A percentile compares a stretch with the other conserved stretches of the same genome.
Evolutionary conservation across 352 stramenopile genomes (phyloP).

Genomic region (Pythium inflatum): DNA sequence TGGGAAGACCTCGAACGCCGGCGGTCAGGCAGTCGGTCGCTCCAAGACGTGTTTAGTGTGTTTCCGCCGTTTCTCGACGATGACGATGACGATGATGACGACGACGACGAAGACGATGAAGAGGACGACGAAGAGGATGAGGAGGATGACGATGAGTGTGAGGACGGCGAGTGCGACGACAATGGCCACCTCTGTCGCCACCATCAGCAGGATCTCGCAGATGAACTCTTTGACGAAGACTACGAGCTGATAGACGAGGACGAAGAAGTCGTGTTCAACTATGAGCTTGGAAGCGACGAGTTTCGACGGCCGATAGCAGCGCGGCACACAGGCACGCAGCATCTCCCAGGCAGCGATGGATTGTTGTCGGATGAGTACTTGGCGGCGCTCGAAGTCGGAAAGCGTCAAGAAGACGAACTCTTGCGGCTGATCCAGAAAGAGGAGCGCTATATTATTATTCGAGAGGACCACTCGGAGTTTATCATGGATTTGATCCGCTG

Average conservation of each 20-base stretch:
- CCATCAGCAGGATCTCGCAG: conserved; percentile 44
- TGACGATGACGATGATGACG: conserved; percentile 66
- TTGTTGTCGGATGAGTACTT: conserved; percentile 71
- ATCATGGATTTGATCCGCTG: conserved; percentile 83
- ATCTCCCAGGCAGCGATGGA: conserved; percentile 18
- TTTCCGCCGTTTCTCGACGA: conserved; percentile 77
- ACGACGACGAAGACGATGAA: conserved; percentile 61
- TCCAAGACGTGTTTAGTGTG: conserved; percentile 79
- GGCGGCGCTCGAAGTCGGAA: conserved; percentile 62
- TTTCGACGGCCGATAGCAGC: conserved; percentile 22
- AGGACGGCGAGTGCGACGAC: conserved; percentile 35
- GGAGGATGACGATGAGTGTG: conserved; percentile 40
- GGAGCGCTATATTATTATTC: conserved; percentile 85
- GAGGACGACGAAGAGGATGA: conserved; percentile 61
- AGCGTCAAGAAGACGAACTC: conserved; percentile 70
- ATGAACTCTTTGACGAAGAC: too few species aligned
- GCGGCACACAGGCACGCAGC: neutral
- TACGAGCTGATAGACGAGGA: conserved; percentile 50
- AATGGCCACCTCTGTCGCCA: conserved; percentile 25
- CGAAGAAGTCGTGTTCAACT: conserved; percentile 75
- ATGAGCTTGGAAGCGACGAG: conserved; percentile 62
- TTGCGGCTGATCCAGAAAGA: conserved; percentile 79
- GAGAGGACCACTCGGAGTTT: conserved; percentile 78
- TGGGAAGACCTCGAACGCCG: conserved; percentile 79
- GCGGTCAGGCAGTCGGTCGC: conserved; percentile 63